Evolutionary conservation across 1,284 basidiomycete genomes (phyloP), one percentile per base, ranked within the genome.

Genomic region (Chiua sp.): DNA sequence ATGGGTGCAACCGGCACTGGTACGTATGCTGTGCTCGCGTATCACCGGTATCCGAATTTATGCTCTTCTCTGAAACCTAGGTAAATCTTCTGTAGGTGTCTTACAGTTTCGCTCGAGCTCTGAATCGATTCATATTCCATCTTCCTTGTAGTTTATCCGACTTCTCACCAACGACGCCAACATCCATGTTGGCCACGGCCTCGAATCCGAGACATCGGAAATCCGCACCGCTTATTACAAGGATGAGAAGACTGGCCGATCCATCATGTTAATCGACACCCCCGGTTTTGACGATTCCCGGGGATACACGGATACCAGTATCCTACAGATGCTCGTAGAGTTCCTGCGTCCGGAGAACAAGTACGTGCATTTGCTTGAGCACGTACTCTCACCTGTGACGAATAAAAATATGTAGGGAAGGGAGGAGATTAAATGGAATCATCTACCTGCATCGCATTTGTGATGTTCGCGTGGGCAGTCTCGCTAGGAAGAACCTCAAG

Each of bases 391-490:
- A 15, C 35, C 11, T n/a, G 2, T 26, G 37, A 39, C 37, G 37
- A 39, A 39, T 20, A 39, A 18, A 28, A 10, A 22, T 58, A 3
- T 18, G 56, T 32, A 23, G 4, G 22, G 12, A 8, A 81, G 82
- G 0, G 35, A 37, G 15, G 35, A 37, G 15, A 15, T 16, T 37
- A 15, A 37, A 37, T 37, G 35, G 35, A 37, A 70, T 84, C 54
- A 75, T 84, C 56, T 60, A 51, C 48, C 46, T 57, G 53, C 57
- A 57, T n/a, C 54, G 57, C n/a, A 59, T 59, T 22, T 59, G 48
- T 3, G 81, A 82, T 65, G 70, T 73, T 62, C 72, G 80, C n/a
- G 72, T 83, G 57, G 77, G 78, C 13, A 80, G 80, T 13, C 74
- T 77, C 49, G 77, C 79, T 13, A 67, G 71, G 20, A 75, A 77